Evolutionary conservation across 202 grass and related monocot genomes (phyloP).

Genomic region (Saccharum hybrid): DNA sequence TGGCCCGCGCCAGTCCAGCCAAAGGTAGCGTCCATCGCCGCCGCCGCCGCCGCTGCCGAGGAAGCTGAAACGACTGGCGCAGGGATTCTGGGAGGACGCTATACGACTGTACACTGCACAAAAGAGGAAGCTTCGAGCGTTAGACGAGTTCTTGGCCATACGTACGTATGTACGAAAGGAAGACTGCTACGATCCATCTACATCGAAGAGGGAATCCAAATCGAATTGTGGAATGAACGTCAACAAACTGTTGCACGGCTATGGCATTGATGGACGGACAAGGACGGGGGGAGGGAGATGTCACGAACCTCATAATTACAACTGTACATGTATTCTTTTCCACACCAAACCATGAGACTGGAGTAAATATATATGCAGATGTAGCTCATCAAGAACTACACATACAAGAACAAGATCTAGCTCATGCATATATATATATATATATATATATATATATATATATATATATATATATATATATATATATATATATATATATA

Average conservation of each 20-base stretch:
- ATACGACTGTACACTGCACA: constrained; percentile 30
- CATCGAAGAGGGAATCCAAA: constrained; percentile 41
- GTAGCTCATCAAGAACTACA: neutral
- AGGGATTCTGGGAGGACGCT: constrained; percentile 47
- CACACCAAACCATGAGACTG: neutral
- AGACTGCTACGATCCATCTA: constrained; percentile 19
- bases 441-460: too few relatives aligned
- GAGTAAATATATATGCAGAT: neutral
- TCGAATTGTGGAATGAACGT: constrained; percentile 27
- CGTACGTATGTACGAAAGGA: neutral
- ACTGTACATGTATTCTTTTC: neutral
- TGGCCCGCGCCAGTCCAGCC: constrained; percentile 50
- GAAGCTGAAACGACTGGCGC: neutral
- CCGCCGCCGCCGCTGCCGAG: neutral
- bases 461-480: too few relatives aligned
- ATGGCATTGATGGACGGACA: constrained; percentile 50
- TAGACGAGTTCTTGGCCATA: constrained; percentile 24
- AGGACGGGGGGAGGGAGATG: constrained; percentile 44
- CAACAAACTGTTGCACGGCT: constrained; percentile 34
- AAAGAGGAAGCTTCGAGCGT: constrained; percentile 9
- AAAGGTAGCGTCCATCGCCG: constrained; percentile 47
- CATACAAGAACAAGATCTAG: neutral
- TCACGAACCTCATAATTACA: constrained; percentile 43
- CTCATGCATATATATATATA: neutral
- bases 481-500: too few relatives aligned